Base-by-base conservation (phyloP, 2,329 filamentous ascomycete species). In the Hypoxylon sp. region DNA sequence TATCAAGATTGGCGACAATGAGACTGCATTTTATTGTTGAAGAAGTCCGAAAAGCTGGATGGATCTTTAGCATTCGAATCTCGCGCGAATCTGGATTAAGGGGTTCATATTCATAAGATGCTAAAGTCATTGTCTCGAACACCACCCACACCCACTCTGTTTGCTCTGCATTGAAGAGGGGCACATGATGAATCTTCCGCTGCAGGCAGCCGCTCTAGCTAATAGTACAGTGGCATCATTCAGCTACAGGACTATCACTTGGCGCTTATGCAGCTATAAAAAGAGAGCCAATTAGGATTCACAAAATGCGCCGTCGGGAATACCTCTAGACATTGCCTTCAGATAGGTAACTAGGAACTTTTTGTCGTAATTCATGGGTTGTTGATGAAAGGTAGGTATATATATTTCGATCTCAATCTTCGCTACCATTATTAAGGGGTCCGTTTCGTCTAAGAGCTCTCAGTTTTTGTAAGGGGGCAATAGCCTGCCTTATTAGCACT, bases 1-100 rank as follows among this genome's bases (percentile, higher is more conserved):
- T 27, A 29, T 62, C 50, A 6, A 55, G 50, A 15, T 55, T 48
- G 6, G 21, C 31, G 13, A 19, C 39, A 13, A 62, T n/a, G 15
- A 62, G 42, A 15, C 58, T 62, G 42, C 58, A 62, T 24, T 62
- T 54, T 15, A 62, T 62, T 15, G 37, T 55, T 19, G 50, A 54
- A 47, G 13, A 48, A 21, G 39, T 15, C 29, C 37, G 48, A 39
- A 50, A 54, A 37, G 58, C 10, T 10, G 58, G 58, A 39, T 62
- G 50, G 19, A 62, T 55, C 19, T 55, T 21, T 15, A 62, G 29
- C 51, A 62, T 48, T 8, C 58, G 58, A 35, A 55, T 62, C n/a
- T 62, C 50, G 13, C 31, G 48, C 6, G 50, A 53, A 13, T 55
- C 42, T 39, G 50, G 15, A n/a, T 55, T 39, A 19, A 62, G 58